Conservation (phyloP, 2,329 filamentous ascomycete genomes). For the Fusarium penzigii region DNA sequence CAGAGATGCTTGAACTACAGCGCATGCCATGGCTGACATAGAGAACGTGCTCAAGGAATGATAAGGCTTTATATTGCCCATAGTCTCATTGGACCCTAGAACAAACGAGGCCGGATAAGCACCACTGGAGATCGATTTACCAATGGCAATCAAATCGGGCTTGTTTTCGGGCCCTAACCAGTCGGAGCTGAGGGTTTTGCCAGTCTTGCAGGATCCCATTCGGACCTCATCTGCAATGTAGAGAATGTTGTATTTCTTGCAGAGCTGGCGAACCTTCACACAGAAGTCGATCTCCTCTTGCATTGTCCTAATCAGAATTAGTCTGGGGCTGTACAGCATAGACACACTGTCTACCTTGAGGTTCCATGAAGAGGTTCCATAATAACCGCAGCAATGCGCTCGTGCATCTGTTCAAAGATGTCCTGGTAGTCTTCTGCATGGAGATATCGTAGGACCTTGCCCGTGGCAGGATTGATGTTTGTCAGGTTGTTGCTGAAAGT, state of each 20-base stretch:
- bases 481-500: constrained; percentile 14
- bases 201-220: constrained; percentile 24
- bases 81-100: constrained; percentile 14
- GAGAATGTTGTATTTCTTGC: constrained; percentile 18
- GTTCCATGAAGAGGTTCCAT: too few relatives aligned
- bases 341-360: too few relatives aligned
- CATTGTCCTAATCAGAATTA: too few relatives aligned
- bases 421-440: constrained; percentile 13
- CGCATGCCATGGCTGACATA: constrained; percentile 12
- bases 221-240: constrained; percentile 29
- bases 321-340: too few relatives aligned
- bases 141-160: constrained; percentile 24
- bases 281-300: constrained; percentile 11
- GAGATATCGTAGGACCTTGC: constrained; percentile 11
- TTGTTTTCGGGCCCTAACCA: constrained; percentile 22
- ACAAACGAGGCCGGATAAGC: constrained; percentile 17
- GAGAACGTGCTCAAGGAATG: constrained; percentile 10
- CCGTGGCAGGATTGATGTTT: constrained; percentile 13
- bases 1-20: constrained; percentile 8
- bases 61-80: constrained; percentile 10
- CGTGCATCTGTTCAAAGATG: constrained; percentile 5
- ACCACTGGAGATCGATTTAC: constrained; percentile 21
- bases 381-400: constrained; percentile 6
- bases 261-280: constrained; percentile 8
- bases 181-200: constrained; percentile 22